phyloP scores from a whole-genome alignment of 2,329 filamentous ascomycete species.

The Colletotrichum tabaci region DNA sequence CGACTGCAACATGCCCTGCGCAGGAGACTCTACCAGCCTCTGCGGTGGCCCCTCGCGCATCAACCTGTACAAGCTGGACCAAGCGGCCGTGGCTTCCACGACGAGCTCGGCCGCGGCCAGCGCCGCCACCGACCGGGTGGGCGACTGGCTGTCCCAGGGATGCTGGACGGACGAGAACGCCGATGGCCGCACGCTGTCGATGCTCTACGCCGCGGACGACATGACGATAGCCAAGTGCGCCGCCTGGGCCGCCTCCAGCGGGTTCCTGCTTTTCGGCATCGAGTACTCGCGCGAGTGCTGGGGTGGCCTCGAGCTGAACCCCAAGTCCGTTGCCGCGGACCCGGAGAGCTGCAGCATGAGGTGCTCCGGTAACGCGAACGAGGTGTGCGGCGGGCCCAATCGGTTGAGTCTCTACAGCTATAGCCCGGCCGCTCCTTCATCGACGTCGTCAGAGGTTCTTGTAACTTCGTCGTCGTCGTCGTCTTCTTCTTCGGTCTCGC shows the following conservation, averaged over 20 bases:
- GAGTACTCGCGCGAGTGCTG: constrained; percentile 61
- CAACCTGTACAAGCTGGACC: constrained; percentile 52
- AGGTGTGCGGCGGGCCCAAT: neutral
- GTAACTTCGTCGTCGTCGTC: neutral
- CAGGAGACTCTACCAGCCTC: constrained; percentile 56
- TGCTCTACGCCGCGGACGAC: constrained; percentile 47
- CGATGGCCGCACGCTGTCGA: constrained; percentile 49
- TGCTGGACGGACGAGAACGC: constrained; percentile 47
- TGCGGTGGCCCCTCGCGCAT: constrained; percentile 60
- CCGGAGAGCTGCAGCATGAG: neutral
- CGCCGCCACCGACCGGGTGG: constrained; percentile 35
- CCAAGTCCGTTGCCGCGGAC: constrained; percentile 50
- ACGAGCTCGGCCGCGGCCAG: constrained; percentile 34
- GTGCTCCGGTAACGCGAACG: neutral
- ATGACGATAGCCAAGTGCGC: constrained; percentile 56
- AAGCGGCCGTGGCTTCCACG: neutral
- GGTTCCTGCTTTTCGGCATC: constrained; percentile 59
- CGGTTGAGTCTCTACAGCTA: neutral
- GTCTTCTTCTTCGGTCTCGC: no score
- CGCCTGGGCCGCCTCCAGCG: constrained; percentile 55
- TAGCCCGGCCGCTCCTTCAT: neutral
- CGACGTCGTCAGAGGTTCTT: neutral
- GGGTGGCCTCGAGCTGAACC: constrained; percentile 57
- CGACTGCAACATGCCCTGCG: constrained; percentile 58
- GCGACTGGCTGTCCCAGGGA: constrained; percentile 20